Evolutionary conservation across 257 asterid genomes (phyloP), one percentile per base, ranked within the genome.

Genomic region (Solanum ossicruentum): DNA sequence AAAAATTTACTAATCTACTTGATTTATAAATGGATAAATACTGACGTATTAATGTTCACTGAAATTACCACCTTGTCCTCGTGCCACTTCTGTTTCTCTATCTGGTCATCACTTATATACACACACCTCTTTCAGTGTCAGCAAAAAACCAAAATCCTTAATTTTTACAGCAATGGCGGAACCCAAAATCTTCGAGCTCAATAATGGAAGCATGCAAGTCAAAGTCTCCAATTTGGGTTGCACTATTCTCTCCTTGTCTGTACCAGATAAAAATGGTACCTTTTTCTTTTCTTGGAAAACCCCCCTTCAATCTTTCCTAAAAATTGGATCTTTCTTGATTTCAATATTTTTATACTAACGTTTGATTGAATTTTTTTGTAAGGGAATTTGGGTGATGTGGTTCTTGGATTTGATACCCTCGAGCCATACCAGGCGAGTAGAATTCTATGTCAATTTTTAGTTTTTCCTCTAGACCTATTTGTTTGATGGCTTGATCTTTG

Each of bases 371-470:
- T 67, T 69, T 28, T 51, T 0, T 81, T 89, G n/a, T 85, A 86
- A 97, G 98, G 99, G 82, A 92, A 92, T 85, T 90, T 93, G 92
- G 95, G 88, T 72, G 99, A 97, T 88, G 96, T 97, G 88, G 99
- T 97, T 88, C 97, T 97, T 82, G 99, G 99, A 90, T 95, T 97
- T 84, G 99, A 97, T 91, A 86, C 96, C 5, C 85, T 95, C 18
- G 98, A 97, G 85, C 98, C 99, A 10, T 97, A 97, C 88, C 87
- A 88, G 99, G 98, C 94, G 77, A 83, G 32, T 67, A 17, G 12
- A 36, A 56, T 78, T 65, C 11, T 54, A 20, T 72, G 10, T 23
- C 39, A 4, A 17, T 54, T 10, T 63, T 75, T 65, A 36, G 49
- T 4, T 23, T 49, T 83, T 67, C 6, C 4, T 57, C 87, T 32